Evolutionary conservation across 495 filamentous ascomycete genomes (phyloP), one percentile per base, ranked within the genome.

Genomic region (Copromyces sp.): DNA sequence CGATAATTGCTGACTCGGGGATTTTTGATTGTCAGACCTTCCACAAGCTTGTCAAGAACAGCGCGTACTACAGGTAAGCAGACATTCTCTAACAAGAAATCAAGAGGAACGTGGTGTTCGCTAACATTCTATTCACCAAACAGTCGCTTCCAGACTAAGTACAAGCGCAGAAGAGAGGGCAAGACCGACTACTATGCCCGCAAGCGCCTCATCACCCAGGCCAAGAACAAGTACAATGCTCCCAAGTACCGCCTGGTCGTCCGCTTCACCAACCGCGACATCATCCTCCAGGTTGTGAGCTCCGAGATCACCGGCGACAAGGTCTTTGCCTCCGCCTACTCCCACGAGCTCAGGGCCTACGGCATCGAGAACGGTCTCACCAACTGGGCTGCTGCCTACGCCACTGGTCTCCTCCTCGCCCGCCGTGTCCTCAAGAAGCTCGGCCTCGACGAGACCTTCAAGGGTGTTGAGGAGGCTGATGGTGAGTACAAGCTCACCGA

Each of bases 111-210:
- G 9, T 11, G 32, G 16, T 68, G 44, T 47, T 42, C 73, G 45
- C 76, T 77, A 71, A 75, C 75, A 53, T 35, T 59, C 53, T 17
- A 74, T 68, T 29, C 77, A 72, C 81, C 70, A 9, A 35, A 70
- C 83, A 97, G 94, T 81, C 94, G 95, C 83, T 99, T 92, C 88
- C 95, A 99, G 89, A 97, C 95, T 84, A 99, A 99, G 90, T 99
- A 98, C 92, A 95, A 93, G 87, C 94, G 95, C 84, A 91, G 95
- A 83, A 91, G 95, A 75, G 83, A 90, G 83, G 95, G 95, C 83
- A 99, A 98, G 92, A 99, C 95, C 86, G 95, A 99, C 83, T 99
- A 99, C 93, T 98, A 97, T 84, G 95, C 95, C 82, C 95, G 95
- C 87, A 97, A 98, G 91, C 92, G 95, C 80, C 88, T 99, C 85